Base-by-base conservation (phyloP, 345 rosid species). In the Cardamine chenopodiifolia region DNA sequence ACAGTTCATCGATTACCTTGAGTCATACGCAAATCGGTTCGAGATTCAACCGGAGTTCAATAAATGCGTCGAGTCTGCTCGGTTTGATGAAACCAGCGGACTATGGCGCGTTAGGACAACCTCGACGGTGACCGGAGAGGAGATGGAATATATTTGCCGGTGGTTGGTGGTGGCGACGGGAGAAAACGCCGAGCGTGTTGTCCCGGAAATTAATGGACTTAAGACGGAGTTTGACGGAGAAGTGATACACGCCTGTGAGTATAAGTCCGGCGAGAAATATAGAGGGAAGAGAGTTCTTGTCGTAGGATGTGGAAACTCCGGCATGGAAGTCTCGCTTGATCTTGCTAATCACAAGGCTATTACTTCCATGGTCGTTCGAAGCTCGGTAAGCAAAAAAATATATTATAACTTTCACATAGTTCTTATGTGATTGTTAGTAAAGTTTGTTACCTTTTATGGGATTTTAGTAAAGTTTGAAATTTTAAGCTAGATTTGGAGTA, bases 301-400 rank as follows among this genome's bases (percentile, higher is more conserved):
- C 14, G 96, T 94, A 4, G 98, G 98, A 4, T 86, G 96, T 68
- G 98, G 98, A 5, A 94, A 94, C 77, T 94, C 98, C 11, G 98
- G 98, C 72, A 90, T 94, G 97, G 98, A 94, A 57, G 77, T 94
- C 31, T 89, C 98, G 13, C 93, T 94, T 70, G 97, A 94, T 84
- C 93, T 94, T 31, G 82, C 88, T 79, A 80, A 94, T 71, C 80
- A 94, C 82, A 74, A 79, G 79, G 98, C 96, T 10, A 55, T 50
- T 13, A 87, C 97, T 11, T 74, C 93, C 55, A 82, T 94, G 89
- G 97, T 94, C 22, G 85, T 91, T 70, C 88, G 98, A 10, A 85
- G 89, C 86, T 81, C 98, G 81, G 96, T 93, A 84, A 86, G 91
- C 78, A 19, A 26, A 39, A 60, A 61, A 10, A 62, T 0, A 35